These are phyloP conservation scores for Talaromyces sp. DNA, from an alignment of 2,329 filamentous ascomycete species.

Conservation along the genomic window DNA sequence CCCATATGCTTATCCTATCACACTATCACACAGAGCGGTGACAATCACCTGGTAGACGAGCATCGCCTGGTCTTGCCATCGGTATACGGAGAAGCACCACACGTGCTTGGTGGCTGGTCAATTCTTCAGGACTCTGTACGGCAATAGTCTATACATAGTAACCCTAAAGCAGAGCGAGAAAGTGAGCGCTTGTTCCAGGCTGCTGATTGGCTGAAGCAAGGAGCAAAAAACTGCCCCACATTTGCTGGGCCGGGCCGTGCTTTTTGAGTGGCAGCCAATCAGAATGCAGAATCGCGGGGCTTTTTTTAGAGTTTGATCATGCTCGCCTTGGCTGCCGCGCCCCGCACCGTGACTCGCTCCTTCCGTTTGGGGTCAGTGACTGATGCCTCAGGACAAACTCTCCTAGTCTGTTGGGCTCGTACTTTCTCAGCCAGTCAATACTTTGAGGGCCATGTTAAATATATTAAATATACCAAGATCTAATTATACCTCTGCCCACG, in stretches of 20 bases:
- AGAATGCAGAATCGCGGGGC: neutral
- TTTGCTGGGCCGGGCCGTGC: neutral
- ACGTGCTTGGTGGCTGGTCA: neutral
- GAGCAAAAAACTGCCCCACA: neutral
- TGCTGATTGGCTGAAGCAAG: neutral
- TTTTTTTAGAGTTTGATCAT: neutral
- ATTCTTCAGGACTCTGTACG: neutral
- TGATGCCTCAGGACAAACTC: no score
- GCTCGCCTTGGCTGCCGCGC: neutral
- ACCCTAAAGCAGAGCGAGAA: neutral
- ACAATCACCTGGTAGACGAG: neutral
- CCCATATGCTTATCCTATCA: no score
- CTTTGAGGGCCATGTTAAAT: no score
- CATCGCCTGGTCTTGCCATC: neutral
- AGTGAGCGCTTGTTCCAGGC: neutral
- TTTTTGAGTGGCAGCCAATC: neutral
- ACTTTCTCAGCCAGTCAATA: no score
- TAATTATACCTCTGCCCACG: neutral
- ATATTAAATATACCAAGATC: neutral
- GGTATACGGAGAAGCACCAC: neutral
- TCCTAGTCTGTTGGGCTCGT: no score
- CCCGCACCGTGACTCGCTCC: neutral
- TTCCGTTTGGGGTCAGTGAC: neutral
- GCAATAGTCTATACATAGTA: neutral
- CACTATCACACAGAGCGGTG: no score